These are phyloP conservation scores for Boletus subparvulus DNA, from an alignment of 768 basidiomycete species.

Conservation along the genomic window DNA sequence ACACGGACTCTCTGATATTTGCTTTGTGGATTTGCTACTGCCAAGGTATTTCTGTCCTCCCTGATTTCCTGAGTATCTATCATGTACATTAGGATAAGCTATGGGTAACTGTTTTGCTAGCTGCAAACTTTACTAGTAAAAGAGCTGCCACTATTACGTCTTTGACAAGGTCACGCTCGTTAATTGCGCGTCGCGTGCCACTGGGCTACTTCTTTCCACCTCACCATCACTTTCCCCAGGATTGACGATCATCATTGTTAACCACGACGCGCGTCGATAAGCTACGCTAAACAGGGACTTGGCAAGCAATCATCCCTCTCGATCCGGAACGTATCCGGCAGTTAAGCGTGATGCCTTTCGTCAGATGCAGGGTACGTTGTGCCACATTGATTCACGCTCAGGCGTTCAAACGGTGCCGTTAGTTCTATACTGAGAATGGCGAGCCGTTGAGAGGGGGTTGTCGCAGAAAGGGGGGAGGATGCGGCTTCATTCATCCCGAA, in stretches of 20 bases:
- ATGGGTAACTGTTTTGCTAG: background rate
- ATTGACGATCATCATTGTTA: background rate
- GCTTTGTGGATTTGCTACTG: constrained; percentile 5
- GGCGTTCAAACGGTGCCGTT: background rate
- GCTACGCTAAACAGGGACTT: background rate
- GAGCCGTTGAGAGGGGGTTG: constrained; percentile 30
- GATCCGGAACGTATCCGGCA: background rate
- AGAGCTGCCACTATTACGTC: background rate
- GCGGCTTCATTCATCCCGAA: constrained; percentile 33
- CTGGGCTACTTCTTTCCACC: background rate
- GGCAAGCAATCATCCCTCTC: background rate
- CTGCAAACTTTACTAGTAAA: too few relatives aligned
- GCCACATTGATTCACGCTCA: constrained; percentile 2
- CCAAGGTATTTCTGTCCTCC: background rate
- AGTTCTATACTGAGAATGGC: constrained; percentile 35
- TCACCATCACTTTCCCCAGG: background rate
- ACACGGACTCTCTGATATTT: constrained; percentile 18
- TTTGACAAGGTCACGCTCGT: background rate
- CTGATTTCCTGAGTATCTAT: background rate
- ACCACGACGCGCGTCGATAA: constrained; percentile 4
- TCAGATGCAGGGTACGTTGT: constrained; percentile 25
- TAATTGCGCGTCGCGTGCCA: constrained; percentile 1
- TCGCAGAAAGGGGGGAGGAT: constrained; percentile 15
- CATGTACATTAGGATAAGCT: constrained; percentile 11
- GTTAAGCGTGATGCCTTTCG: constrained; percentile 21